phyloP scores from a whole-genome alignment of 108 stramenopile genomes.

The Cyclotella baltica region DNA sequence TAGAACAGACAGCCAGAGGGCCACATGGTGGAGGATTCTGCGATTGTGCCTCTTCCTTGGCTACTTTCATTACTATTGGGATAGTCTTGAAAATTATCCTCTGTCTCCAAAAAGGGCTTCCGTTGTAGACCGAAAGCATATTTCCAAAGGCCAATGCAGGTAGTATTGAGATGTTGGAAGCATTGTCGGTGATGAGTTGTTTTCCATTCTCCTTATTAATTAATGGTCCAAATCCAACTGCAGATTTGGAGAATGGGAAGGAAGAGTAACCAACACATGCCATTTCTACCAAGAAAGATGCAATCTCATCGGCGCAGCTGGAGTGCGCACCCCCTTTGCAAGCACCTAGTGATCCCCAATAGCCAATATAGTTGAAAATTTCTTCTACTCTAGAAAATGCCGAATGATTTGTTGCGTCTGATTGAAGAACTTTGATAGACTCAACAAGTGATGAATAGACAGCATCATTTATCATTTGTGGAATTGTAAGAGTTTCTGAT shows the following conservation, averaged over 20 bases:
- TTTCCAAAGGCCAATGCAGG: slow-evolving; percentile 58
- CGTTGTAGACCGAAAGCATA: slow-evolving; percentile 53
- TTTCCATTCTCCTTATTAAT: slow-evolving; percentile 26
- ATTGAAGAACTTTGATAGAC: slow-evolving; percentile 2
- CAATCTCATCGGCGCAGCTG: slow-evolving; percentile 58
- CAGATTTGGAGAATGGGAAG: slow-evolving; percentile 30
- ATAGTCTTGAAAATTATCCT: slow-evolving; percentile 49
- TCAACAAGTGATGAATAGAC: slow-evolving; percentile 26
- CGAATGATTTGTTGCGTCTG: not conserved
- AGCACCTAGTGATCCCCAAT: slow-evolving; percentile 66
- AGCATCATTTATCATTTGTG: slow-evolving; percentile 16
- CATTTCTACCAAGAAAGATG: slow-evolving; percentile 64
- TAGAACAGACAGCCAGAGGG: slow-evolving; percentile 37
- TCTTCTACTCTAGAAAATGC: slow-evolving; percentile 30
- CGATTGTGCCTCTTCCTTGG: slow-evolving; percentile 47
- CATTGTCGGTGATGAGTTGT: slow-evolving; percentile 31
- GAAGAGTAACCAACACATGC: slow-evolving; percentile 58
- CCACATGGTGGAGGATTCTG: slow-evolving; percentile 48
- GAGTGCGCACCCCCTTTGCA: slow-evolving; percentile 63
- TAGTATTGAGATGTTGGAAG: slow-evolving; percentile 31
- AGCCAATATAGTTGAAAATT: slow-evolving; percentile 38
- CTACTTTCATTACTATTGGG: slow-evolving; percentile 40
- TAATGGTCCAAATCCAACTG: slow-evolving; percentile 2
- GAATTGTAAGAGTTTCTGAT: slow-evolving; percentile 6
- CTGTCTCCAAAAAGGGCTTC: slow-evolving; percentile 62